Evolutionary conservation across 2,329 filamentous ascomycete species (phyloP), one percentile per base, ranked within the genome.

Genomic region (Arthroderma uncinatum): DNA sequence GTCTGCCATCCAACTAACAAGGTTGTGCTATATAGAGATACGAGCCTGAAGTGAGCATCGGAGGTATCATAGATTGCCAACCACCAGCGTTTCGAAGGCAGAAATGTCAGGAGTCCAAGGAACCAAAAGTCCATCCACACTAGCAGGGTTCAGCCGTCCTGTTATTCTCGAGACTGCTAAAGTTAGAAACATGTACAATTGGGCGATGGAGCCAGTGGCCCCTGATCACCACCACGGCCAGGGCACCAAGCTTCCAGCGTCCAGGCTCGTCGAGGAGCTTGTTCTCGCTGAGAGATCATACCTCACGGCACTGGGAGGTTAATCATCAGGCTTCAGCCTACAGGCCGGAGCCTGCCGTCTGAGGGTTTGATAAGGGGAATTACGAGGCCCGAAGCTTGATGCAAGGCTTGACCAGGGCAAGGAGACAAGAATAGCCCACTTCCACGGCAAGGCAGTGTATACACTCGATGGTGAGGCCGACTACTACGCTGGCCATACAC

Each of bases 301-400:
- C 2, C 10, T 9, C n/a, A 7, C 39, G 21, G 21, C 39, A 19
- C 21, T 42, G 39, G 16, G 16, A 2, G 40, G 40, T 21, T 28
- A 25, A 21, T 23, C 21, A 47, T 25, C 40, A 47, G 12, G n/a
- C 12, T 50, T 1, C 47, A 34, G 4, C 23, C 2, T 28, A 4
- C 19, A 42, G 10, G n/a, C 12, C 12, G 47, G 25, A 50, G 28
- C 23, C 47, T 30, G 14, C 47, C 25, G 9, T 33, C 28, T 12
- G 25, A 5, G 4, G n/a, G 25, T 50, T 50, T 25, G 23, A n/a
- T 19, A 10, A 14, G 10, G 16, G 4, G 25, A 33, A 30, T 50
- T 50, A 50, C 47, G 47, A 50, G 47, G 47, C 5, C 23, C 23
- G 8, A 50, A 34, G 47, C 47, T 50, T 50, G 40, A 23, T 47